A percentile compares a stretch with the other conserved stretches of the same genome.
Conservation (phyloP, 768 basidiomycete genomes). For the Brasilioporus rufonigricans region DNA sequence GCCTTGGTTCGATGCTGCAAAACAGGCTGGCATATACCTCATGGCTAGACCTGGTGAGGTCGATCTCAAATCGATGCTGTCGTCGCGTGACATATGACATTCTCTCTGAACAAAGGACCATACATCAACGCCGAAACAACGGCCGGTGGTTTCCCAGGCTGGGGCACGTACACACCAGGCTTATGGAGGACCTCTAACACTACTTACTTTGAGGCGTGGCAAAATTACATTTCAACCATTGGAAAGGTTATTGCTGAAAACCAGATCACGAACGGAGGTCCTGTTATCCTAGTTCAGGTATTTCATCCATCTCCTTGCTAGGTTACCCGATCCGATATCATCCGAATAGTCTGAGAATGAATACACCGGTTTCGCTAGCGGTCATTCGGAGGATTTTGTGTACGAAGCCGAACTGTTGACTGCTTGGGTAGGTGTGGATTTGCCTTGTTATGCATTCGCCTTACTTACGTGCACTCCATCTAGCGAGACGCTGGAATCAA, state of each 20-base stretch:
- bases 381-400: conserved; percentile 42
- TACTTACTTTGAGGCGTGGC: conserved; percentile 50
- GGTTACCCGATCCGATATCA: background rate
- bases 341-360: conserved; percentile 51
- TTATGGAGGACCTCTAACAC: conserved; percentile 48
- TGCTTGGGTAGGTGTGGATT: conserved; percentile 19
- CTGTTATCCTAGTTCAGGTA: conserved; percentile 40
- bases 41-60: conserved; percentile 25
- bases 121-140: conserved; percentile 36
- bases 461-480: conserved; percentile 4
- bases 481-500: conserved; percentile 43
- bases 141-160: conserved; percentile 49
- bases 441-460: background rate
- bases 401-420: conserved; percentile 40
- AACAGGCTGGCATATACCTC: conserved; percentile 27
- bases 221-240: conserved; percentile 51
- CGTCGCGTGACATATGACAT: background rate
- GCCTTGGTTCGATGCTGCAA: conserved; percentile 31
- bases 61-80: background rate
- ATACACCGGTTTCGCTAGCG: conserved; percentile 36
- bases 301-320: conserved; percentile 33
- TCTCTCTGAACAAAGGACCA: conserved; percentile 13
- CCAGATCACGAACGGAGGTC: conserved; percentile 60
- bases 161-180: conserved; percentile 55
- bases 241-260: conserved; percentile 49